phyloP scores from a whole-genome alignment of 139 green algal species.

The Auxenochlorella pyrenoidosa region DNA sequence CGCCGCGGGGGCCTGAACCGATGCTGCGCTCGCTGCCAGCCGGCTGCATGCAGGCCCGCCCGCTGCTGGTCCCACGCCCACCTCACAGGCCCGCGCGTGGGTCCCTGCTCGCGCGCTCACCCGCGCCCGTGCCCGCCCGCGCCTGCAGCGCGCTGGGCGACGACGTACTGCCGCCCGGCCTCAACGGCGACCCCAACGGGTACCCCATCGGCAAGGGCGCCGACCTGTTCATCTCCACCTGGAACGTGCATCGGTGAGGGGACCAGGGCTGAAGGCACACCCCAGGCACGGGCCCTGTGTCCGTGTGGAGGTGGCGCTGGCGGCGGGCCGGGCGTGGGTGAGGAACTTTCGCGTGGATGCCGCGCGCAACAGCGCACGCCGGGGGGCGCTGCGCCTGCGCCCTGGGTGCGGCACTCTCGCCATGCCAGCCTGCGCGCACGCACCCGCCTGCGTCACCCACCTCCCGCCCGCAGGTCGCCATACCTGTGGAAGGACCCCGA shows the following conservation, averaged over 20 bases:
- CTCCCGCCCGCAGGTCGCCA: constrained; percentile 68
- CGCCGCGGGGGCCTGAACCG: background rate
- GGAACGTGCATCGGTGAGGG: constrained; percentile 93
- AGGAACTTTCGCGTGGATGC: too few species aligned
- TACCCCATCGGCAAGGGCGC: constrained; percentile 93
- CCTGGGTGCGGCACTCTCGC: background rate
- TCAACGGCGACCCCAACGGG: constrained; percentile 66
- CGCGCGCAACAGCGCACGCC: too few species aligned
- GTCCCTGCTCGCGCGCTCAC: too few species aligned
- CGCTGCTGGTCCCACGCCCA: too few species aligned
- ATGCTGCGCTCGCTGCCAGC: background rate
- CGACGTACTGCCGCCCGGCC: constrained; percentile 83
- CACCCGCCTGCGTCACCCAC: background rate
- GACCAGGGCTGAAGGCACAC: background rate
- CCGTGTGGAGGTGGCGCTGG: too few species aligned
- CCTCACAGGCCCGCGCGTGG: too few species aligned
- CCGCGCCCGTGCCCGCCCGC: background rate
- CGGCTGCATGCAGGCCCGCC: too few species aligned
- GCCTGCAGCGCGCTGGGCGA: constrained; percentile 76
- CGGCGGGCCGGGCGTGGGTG: too few species aligned
- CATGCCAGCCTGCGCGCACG: too few species aligned
- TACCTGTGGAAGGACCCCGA: constrained; percentile 96
- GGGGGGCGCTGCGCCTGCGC: too few species aligned
- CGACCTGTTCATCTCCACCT: constrained; percentile 98
- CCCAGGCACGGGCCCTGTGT: too few species aligned